phyloP scores from a whole-genome alignment of 2,329 filamentous ascomycete species.

The Onygena corvina region DNA sequence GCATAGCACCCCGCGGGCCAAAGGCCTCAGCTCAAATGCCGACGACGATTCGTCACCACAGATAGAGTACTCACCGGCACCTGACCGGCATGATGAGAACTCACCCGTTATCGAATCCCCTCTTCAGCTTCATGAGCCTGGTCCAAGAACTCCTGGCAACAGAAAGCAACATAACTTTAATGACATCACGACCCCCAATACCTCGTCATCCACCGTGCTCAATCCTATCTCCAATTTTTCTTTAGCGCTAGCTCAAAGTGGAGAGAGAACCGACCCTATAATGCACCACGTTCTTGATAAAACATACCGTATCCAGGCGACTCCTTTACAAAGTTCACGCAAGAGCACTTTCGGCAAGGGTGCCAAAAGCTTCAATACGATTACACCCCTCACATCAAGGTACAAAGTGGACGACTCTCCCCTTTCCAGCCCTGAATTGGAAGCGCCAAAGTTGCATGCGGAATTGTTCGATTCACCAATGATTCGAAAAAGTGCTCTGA shows the following conservation, averaged over 20 bases:
- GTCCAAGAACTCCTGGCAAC: slow-evolving; percentile 29
- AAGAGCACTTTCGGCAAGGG: slow-evolving; percentile 13
- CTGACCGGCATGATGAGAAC: slow-evolving; percentile 54
- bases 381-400: slow-evolving; percentile 20
- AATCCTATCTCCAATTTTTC: slow-evolving; percentile 34
- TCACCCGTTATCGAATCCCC: slow-evolving; percentile 27
- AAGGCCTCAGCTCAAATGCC: slow-evolving; percentile 14
- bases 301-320: slow-evolving; percentile 86
- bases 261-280: slow-evolving; percentile 52
- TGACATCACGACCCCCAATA: slow-evolving; percentile 50
- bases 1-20: slow-evolving; percentile 38
- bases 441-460: slow-evolving; percentile 68
- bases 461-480: slow-evolving; percentile 74
- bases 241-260: slow-evolving; percentile 30
- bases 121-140: slow-evolving; percentile 19
- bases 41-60: slow-evolving; percentile 15
- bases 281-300: slow-evolving; percentile 90
- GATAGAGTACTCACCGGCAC: slow-evolving; percentile 57
- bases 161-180: slow-evolving; percentile 15
- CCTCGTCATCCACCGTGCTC: slow-evolving; percentile 45
- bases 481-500: slow-evolving; percentile 23
- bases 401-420: slow-evolving; percentile 38
- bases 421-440: slow-evolving; percentile 63
- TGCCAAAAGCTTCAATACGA: slow-evolving; percentile 11
- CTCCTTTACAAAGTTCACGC: slow-evolving; percentile 48